Percentiles rank a stretch among this genome's conserved stretches.
Conservation (phyloP, 768 basidiomycete genomes). For the Coprinellus aureogranulatus region DNA sequence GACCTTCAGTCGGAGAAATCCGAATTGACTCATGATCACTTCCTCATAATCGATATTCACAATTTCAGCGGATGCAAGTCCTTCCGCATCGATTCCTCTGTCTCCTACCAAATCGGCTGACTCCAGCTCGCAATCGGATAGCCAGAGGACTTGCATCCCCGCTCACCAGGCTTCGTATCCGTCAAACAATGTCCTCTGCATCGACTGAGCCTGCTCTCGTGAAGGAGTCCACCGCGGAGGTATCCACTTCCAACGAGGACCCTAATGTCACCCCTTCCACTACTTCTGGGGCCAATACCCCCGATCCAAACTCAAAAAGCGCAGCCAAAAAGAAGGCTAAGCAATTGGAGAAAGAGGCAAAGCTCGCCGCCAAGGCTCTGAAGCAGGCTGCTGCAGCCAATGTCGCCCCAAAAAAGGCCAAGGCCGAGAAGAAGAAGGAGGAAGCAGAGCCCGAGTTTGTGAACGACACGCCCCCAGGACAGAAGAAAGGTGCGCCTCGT, state of each 20-base stretch:
- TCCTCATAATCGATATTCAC: slow-evolving; percentile 15
- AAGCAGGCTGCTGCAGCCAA: slow-evolving; percentile 41
- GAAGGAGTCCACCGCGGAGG: slow-evolving; percentile 8
- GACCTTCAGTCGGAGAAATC: slow-evolving; percentile 10
- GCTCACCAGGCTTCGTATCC: background rate
- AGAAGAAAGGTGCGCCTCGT: slow-evolving; percentile 79
- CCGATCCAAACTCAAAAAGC: slow-evolving; percentile 41
- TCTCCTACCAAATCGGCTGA: slow-evolving; percentile 4
- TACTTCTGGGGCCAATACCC: slow-evolving; percentile 22
- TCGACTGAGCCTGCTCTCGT: slow-evolving; percentile 4
- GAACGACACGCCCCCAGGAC: slow-evolving; percentile 83
- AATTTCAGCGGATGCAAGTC: slow-evolving; percentile 6
- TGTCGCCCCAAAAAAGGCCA: slow-evolving; percentile 54
- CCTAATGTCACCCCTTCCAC: slow-evolving; percentile 13
- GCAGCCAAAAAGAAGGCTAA: slow-evolving; percentile 88
- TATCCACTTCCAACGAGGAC: slow-evolving; percentile 5
- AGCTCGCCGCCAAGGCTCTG: slow-evolving; percentile 67
- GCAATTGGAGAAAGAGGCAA: slow-evolving; percentile 74
- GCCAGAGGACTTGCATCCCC: slow-evolving; percentile 7
- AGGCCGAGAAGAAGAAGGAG: slow-evolving; percentile 72
- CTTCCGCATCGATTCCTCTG: slow-evolving; percentile 17
- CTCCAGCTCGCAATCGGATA: slow-evolving; percentile 1
- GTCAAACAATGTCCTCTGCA: slow-evolving; percentile 10
- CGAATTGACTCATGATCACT: slow-evolving; percentile 12
- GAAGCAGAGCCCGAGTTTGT: slow-evolving; percentile 71